Evolutionary conservation across 2,329 filamentous ascomycete species (phyloP).

Genomic region (Pseudopyricularia cyperi): DNA sequence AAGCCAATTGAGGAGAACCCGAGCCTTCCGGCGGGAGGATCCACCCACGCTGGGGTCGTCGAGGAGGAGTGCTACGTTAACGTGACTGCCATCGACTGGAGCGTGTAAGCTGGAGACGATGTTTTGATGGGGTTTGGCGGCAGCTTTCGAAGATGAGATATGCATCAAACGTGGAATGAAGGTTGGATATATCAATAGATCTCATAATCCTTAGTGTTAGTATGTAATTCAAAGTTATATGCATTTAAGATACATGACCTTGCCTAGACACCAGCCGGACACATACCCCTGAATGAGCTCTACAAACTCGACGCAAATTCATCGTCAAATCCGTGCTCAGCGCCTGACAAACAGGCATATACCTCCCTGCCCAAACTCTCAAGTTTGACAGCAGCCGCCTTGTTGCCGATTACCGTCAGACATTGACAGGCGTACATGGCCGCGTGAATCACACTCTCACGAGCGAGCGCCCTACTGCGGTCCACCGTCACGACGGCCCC

Average conservation of each 20-base stretch:
- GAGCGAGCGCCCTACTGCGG: background rate
- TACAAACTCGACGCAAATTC: background rate
- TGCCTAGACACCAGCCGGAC: no score
- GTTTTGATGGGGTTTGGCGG: background rate
- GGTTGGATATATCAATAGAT: background rate
- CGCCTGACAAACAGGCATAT: background rate
- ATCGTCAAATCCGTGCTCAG: background rate
- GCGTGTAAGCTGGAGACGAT: background rate
- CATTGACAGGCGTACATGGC: background rate
- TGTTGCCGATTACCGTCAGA: background rate
- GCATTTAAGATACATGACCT: no score
- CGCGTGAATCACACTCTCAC: background rate
- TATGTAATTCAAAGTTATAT: no score
- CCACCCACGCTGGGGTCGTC: constrained; percentile 25
- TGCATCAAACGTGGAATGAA: background rate
- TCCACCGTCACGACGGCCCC: background rate
- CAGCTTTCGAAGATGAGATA: background rate
- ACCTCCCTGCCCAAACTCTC: background rate
- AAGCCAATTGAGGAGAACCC: constrained; percentile 16
- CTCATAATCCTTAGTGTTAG: no score
- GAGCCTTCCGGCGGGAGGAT: no score
- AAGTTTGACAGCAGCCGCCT: background rate
- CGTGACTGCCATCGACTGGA: constrained; percentile 11
- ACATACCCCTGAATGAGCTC: no score
- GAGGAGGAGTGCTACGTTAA: constrained; percentile 25